phyloP scores from a whole-genome alignment of 2,329 filamentous ascomycete species.

The Sporothrix inflata region DNA sequence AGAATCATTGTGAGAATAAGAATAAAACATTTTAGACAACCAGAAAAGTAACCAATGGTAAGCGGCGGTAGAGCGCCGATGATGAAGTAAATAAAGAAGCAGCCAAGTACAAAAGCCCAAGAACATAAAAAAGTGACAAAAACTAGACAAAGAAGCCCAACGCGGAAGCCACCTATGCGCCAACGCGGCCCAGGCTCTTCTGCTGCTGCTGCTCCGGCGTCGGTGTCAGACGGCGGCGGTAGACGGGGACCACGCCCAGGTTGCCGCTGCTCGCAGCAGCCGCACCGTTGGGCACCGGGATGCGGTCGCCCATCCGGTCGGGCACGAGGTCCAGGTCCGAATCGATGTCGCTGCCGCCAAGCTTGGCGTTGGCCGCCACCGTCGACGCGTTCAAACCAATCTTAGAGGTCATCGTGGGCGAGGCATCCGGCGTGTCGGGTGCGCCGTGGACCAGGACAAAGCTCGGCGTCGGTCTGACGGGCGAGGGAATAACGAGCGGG shows the following conservation, averaged over 20 bases:
- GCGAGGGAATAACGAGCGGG: slow-evolving; percentile 29
- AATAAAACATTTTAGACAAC: background rate
- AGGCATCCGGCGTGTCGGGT: slow-evolving; percentile 39
- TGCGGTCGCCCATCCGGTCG: slow-evolving; percentile 63
- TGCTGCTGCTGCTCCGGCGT: slow-evolving; percentile 50
- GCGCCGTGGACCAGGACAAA: slow-evolving; percentile 45
- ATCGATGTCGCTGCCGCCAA: background rate
- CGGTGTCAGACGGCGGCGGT: slow-evolving; percentile 49
- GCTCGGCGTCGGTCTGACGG: slow-evolving; percentile 25
- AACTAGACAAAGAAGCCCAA: background rate
- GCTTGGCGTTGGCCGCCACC: background rate
- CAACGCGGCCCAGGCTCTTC: slow-evolving; percentile 32
- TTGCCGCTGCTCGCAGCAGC: background rate
- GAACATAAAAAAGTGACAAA: background rate
- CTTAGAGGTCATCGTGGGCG: slow-evolving; percentile 55
- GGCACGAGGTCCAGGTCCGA: slow-evolving; percentile 61
- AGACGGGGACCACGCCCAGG: slow-evolving; percentile 32
- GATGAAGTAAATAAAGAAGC: background rate
- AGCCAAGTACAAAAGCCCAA: background rate
- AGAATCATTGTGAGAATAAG: background rate
- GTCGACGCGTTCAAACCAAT: background rate
- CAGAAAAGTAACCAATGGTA: background rate
- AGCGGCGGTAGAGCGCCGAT: background rate
- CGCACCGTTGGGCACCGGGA: slow-evolving; percentile 49
- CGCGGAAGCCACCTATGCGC: background rate